A percentile compares a stretch with the other conserved stretches of the same genome.
Conservation (phyloP, 2,329 filamentous ascomycete genomes). For the Sporothrix humicola region DNA sequence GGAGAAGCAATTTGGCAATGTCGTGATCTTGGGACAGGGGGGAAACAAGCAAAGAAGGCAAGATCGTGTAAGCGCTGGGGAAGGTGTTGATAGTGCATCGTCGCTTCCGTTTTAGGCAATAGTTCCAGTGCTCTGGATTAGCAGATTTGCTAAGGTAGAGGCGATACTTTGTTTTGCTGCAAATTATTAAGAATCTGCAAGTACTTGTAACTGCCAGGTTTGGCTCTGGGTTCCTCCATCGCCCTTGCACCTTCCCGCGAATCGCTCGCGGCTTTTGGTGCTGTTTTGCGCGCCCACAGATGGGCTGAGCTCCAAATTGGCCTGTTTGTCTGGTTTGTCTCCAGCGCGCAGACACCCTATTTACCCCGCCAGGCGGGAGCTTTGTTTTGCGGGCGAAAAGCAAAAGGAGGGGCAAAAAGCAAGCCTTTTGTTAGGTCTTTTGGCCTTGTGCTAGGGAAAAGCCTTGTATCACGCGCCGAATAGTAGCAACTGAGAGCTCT, state of each 20-base stretch:
- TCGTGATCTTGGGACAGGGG: neutral
- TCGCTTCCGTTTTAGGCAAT: constrained; percentile 10
- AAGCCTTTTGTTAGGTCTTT: constrained; percentile 15
- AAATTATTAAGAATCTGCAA: too few species aligned
- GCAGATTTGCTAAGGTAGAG: neutral
- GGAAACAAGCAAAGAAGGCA: neutral
- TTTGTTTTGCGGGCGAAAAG: constrained; percentile 24
- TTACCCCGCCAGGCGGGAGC: constrained; percentile 31
- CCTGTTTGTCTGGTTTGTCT: neutral
- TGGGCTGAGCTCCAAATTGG: constrained; percentile 15
- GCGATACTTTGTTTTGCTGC: neutral
- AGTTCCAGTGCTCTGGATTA: neutral
- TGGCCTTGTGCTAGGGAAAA: neutral
- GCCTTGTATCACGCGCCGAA: constrained; percentile 25
- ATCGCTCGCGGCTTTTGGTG: neutral
- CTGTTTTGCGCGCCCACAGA: neutral
- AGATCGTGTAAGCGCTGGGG: constrained; percentile 18
- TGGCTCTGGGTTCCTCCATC: neutral
- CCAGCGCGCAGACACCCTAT: neutral
- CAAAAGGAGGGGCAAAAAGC: constrained; percentile 29
- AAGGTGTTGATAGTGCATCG: neutral
- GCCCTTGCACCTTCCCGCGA: constrained; percentile 22
- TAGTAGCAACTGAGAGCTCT: constrained; percentile 18
- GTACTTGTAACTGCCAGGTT: neutral
- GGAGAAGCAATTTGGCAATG: neutral